Evolutionary conservation across 805 yeast species (phyloP), one percentile per base, ranked within the genome.

Genomic region (Candida dendrica): DNA sequence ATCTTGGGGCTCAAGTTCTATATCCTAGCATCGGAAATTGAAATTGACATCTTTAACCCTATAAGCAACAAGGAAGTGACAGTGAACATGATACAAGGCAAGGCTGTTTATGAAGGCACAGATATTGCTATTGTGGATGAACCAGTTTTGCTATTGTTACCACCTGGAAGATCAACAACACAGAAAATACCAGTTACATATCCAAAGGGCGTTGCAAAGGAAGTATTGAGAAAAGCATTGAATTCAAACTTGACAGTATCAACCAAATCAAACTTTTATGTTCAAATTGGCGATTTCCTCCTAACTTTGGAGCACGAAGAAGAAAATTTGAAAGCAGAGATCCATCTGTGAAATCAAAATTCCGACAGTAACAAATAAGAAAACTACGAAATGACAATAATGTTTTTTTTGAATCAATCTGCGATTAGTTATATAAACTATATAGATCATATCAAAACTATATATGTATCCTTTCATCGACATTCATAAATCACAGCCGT

Each of bases 11-110:
- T 76, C 5, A 74, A 74, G 0, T 71, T 79, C 60, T 83, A 79
- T 55, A 47, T 79, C 3, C 60, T 78, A 59, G 61, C 72, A 0
- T 72, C 80, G 1, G 78, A 77, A 37, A 65, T 77, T 5, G 81
- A 77, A 48, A 52, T 79, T 42, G 69, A 71, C 0, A 61, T 78
- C 0, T 75, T 54, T 56, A 79, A 79, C 48, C 86, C 86, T 1
- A 49, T 79, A 1, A 42, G 47, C 4, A 77, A 79, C 49, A 55
- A 65, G n/a, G 71, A 66, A 14, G 57, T 74, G 1, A 50, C 58
- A n/a, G 57, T 75, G 13, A 60, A 59, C 9, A 58, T 79, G 16
- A 44, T 63, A 16, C 65, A 65, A 32, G 81, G 75, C 1, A 65
- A 63, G 40, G 84, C 83, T 0, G 60, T 62, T 1, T 68, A 69